These are phyloP conservation scores for Eucalyptus pauciflora DNA, from an alignment of 345 rosid species.

Conservation along the genomic window DNA sequence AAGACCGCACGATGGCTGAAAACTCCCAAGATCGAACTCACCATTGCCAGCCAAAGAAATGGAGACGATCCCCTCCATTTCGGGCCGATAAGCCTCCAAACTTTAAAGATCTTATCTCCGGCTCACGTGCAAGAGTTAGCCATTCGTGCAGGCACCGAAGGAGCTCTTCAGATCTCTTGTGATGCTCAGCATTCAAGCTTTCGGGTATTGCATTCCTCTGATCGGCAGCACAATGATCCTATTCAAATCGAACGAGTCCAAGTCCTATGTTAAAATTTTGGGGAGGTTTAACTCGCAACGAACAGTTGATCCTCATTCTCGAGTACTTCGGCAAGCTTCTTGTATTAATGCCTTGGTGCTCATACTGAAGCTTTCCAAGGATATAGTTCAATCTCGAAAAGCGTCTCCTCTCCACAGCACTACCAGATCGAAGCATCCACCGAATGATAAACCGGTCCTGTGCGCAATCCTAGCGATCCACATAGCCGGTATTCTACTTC, in stretches of 20 bases:
- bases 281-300: neutral
- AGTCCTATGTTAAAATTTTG: neutral
- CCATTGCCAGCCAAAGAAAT: neutral
- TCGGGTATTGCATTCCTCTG: neutral
- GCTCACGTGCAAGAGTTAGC: neutral
- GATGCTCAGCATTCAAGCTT: slow-evolving; percentile 1
- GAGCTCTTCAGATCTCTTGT: neutral
- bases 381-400: neutral
- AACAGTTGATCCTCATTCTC: neutral
- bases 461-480: neutral
- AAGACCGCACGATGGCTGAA: neutral
- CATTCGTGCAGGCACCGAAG: neutral
- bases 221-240: neutral
- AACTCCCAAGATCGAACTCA: neutral
- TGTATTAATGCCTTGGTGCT: neutral
- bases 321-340: neutral
- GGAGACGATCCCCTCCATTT: neutral
- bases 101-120: neutral
- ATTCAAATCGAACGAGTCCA: neutral
- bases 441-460: neutral
- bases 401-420: neutral
- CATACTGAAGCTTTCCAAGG: neutral
- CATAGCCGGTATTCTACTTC: neutral
- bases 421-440: neutral
- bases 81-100: neutral